Evolutionary conservation across 2,329 filamentous ascomycete species (phyloP), one percentile per base, ranked within the genome.

Genomic region (Biscogniauxia marginata): DNA sequence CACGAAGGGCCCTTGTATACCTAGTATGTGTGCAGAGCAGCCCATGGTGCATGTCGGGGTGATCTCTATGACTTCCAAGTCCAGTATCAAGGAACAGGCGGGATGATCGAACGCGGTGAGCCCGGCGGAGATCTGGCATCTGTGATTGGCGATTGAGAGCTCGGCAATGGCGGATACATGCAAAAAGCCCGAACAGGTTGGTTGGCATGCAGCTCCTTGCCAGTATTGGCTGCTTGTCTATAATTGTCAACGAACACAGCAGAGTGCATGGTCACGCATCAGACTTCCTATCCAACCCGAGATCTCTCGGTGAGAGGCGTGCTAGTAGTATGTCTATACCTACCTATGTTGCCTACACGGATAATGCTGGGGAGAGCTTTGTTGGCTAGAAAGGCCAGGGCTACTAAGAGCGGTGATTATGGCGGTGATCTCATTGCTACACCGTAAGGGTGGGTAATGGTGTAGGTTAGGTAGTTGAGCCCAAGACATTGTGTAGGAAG

Each of bases 141-240:
- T 55, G 49, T 55, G 23, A 47, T 22, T 58, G 56, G 54, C 57
- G 45, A 46, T 59, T 50, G 56, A 49, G 45, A 50, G 46, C 30
- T 7, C 30, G 30, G 30, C 30, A 39, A 39, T 3, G 30, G 56
- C 53, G 47, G 58, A 53, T 54, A 53, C 49, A 57, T 63, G 60
- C 60, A 61, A 53, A 52, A 50, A 55, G 54, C 60, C 60, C 23
- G 57, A 63, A 61, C 46, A 49, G 60, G 58, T 59, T 58, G 60
- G 56, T 49, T 53, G 39, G 52, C 7, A 54, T 56, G 58, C 53
- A 61, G 56, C 54, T 59, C 50, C 52, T 30, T 54, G 60, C 48
- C 52, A 45, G 48, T 53, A 22, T 39, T 5, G 30, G 30, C 13
- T 39, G 30, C 30, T 16, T 16, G 30, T 39, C 30, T 34, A 34